Evolutionary conservation across 2,329 filamentous ascomycete genomes (phyloP).

Genomic region (Clarireedia paspali): DNA sequence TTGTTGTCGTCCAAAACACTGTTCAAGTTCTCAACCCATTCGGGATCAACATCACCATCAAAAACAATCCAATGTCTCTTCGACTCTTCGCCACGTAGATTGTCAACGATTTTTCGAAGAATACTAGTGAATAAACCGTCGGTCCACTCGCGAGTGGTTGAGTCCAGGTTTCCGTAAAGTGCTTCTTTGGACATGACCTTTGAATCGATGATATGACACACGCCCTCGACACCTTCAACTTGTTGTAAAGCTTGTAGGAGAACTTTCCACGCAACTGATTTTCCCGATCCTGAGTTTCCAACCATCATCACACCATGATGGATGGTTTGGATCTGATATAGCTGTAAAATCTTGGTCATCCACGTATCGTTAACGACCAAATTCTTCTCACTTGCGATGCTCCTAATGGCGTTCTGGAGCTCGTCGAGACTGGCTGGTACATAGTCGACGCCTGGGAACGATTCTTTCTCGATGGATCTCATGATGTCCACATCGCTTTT

Average conservation of each 20-base stretch:
- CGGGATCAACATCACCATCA: constrained; percentile 96
- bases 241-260: constrained; percentile 85
- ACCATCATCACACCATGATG: constrained; percentile 99
- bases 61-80: constrained; percentile 99
- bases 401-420: constrained; percentile 72
- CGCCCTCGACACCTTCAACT: constrained; percentile 85
- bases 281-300: constrained; percentile 92
- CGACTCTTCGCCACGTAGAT: constrained; percentile 89
- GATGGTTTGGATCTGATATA: constrained; percentile 96
- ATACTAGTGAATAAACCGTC: constrained; percentile 98
- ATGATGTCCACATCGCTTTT: constrained; percentile 86
- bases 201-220: constrained; percentile 95
- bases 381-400: constrained; percentile 76
- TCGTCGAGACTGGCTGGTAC: constrained; percentile 78
- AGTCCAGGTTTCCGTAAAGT: constrained; percentile 90
- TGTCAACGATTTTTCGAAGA: constrained; percentile 96
- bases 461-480: constrained; percentile 70
- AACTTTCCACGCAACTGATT: constrained; percentile 90
- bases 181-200: constrained; percentile 99
- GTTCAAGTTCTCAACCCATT: constrained; percentile 99
- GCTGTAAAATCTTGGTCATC: constrained; percentile 95
- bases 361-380: constrained; percentile 87
- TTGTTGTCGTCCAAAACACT: constrained; percentile 99
- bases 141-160: constrained; percentile 97
- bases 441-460: constrained; percentile 91